Evolutionary conservation across 768 basidiomycete genomes (phyloP).

Genomic region (Terana coerulea): DNA sequence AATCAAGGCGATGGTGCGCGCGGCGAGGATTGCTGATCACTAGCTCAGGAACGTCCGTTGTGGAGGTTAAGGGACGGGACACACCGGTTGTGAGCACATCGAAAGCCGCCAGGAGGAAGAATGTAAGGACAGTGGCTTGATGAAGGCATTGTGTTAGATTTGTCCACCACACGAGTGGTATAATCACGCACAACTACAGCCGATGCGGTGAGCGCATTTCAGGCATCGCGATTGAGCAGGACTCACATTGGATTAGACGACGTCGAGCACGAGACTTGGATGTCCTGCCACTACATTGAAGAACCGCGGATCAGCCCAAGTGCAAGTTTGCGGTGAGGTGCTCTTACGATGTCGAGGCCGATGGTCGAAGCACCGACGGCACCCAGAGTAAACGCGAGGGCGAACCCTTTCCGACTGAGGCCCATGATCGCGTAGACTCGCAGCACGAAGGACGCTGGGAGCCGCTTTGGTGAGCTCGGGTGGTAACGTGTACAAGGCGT

Average conservation of each 20-base stretch:
- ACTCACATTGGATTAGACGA: conserved; percentile 12
- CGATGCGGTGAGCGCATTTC: not conserved
- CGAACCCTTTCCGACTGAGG: not conserved
- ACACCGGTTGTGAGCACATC: conserved; percentile 11
- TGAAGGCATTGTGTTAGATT: not conserved
- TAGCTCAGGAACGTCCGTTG: not conserved
- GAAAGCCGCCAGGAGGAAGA: conserved; percentile 7
- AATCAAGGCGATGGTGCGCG: not conserved
- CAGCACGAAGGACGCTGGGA: conserved; percentile 9
- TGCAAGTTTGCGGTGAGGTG: too few species aligned
- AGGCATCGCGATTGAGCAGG: not conserved
- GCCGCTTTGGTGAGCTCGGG: not conserved
- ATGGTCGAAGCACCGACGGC: conserved; percentile 3
- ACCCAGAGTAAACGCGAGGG: not conserved
- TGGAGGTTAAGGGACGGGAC: not conserved
- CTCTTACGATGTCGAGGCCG: conserved; percentile 9
- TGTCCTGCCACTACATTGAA: conserved; percentile 4
- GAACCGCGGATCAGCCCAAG: too few species aligned
- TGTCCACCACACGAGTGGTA: too few species aligned
- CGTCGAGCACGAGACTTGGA: conserved; percentile 8
- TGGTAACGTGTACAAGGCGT: not conserved
- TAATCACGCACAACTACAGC: not conserved
- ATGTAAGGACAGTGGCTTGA: conserved; percentile 9
- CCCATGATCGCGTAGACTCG: conserved; percentile 11
- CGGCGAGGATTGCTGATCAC: not conserved